Conservation (phyloP, 441 rosid genomes). For the Syzygium syzygioides region DNA sequence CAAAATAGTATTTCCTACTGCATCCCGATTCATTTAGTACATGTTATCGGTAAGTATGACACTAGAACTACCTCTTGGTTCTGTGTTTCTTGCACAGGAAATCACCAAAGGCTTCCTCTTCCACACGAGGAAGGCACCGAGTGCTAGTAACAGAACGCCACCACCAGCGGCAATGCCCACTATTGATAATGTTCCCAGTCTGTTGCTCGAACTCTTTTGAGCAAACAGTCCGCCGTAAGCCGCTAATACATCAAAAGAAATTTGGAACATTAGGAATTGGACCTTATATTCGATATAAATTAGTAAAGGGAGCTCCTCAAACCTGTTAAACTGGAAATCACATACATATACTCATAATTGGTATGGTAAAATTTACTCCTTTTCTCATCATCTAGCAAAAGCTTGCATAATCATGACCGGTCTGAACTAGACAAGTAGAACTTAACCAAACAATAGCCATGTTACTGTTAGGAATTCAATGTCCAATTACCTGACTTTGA, state of each 20-base stretch:
- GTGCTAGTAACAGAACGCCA: slow-evolving; percentile 37
- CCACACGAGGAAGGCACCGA: slow-evolving; percentile 36
- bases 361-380: neutral
- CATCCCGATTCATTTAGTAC: neutral
- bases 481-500: neutral
- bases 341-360: neutral
- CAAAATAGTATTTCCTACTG: neutral
- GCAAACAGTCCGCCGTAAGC: slow-evolving; percentile 16
- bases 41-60: neutral
- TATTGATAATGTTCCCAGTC: neutral
- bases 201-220: neutral
- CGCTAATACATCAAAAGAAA: slow-evolving; percentile 26
- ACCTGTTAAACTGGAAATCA: neutral
- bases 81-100: neutral
- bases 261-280: neutral
- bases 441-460: neutral
- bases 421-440: neutral
- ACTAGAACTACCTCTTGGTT: slow-evolving; percentile 24
- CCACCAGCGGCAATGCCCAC: slow-evolving; percentile 44
- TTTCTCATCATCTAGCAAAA: neutral
- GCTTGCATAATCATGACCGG: neutral
- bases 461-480: neutral
- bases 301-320: neutral
- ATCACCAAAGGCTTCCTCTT: slow-evolving; percentile 30
- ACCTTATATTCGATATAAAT: neutral